These are phyloP conservation scores for Harrya chromipes DNA, from an alignment of 768 basidiomycete species.

Conservation along the genomic window DNA sequence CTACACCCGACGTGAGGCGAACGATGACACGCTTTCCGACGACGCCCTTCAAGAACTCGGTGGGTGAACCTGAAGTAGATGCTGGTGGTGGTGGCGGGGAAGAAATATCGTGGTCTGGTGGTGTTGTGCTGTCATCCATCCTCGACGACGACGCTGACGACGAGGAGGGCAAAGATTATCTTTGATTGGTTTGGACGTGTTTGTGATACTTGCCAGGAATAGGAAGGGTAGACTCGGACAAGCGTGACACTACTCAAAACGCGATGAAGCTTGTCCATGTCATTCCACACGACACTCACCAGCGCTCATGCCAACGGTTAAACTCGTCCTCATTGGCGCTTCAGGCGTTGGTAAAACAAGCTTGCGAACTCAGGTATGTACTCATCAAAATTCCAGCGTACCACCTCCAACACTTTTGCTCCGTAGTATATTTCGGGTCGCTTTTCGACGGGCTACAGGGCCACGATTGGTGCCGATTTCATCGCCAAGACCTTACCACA, in stretches of 20 bases:
- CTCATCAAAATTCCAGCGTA: background rate
- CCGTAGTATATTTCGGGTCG: slow-evolving; percentile 71
- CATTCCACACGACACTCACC: slow-evolving; percentile 4
- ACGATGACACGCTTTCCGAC: slow-evolving; percentile 97
- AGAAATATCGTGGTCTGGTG: slow-evolving; percentile 38
- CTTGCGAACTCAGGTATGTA: slow-evolving; percentile 64
- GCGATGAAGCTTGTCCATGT: slow-evolving; percentile 19
- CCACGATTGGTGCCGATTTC: slow-evolving; percentile 90
- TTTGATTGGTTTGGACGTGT: slow-evolving; percentile 14
- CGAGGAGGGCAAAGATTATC: background rate
- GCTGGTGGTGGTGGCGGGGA: slow-evolving; percentile 51
- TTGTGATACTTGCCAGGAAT: slow-evolving; percentile 11
- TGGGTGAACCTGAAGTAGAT: slow-evolving; percentile 71
- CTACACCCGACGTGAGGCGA: slow-evolving; percentile 85
- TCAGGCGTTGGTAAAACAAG: slow-evolving; percentile 87
- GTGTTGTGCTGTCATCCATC: slow-evolving; percentile 32
- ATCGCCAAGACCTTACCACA: slow-evolving; percentile 72
- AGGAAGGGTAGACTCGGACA: slow-evolving; percentile 6
- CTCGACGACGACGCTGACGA: background rate
- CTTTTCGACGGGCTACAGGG: slow-evolving; percentile 74
- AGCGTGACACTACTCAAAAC: slow-evolving; percentile 1
- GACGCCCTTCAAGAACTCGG: slow-evolving; percentile 91
- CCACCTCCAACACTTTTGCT: background rate
- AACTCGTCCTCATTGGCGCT: slow-evolving; percentile 78
- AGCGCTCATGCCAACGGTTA: slow-evolving; percentile 62